phyloP scores from a whole-genome alignment of 768 basidiomycete species.

The Tremella mesenterica region DNA sequence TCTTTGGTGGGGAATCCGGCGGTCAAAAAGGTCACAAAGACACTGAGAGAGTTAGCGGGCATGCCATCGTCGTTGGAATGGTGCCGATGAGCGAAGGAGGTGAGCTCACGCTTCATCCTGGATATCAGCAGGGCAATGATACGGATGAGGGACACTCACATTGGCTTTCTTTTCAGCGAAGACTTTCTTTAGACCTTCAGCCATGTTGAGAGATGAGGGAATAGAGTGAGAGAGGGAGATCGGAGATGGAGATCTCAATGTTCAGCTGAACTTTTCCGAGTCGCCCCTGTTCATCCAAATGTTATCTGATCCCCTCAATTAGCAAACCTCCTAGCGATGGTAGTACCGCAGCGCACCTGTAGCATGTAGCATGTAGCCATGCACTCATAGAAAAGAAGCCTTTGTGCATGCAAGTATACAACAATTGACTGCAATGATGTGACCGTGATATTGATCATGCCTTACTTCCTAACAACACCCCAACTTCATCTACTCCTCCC shows the following conservation, averaged over 20 bases:
- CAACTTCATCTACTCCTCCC: conserved; percentile 12
- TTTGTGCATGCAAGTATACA: too few relatives aligned
- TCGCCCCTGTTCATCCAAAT: too few relatives aligned
- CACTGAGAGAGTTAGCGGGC: conserved; percentile 17
- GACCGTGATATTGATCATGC: too few relatives aligned
- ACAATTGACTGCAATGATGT: too few relatives aligned
- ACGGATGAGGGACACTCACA: conserved; percentile 19
- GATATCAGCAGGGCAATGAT: conserved; percentile 1
- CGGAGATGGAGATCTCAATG: too few relatives aligned
- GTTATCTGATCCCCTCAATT: too few relatives aligned
- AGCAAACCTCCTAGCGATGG: too few relatives aligned
- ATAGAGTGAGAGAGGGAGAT: too few relatives aligned
- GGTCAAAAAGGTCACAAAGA: conserved; percentile 69
- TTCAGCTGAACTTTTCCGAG: too few relatives aligned
- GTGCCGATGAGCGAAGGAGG: not conserved
- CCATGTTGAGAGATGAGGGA: conserved; percentile 51
- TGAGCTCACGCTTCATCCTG: conserved; percentile 39
- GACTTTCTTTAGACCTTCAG: conserved; percentile 59
- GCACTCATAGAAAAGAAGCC: too few relatives aligned
- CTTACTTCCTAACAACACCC: conserved; percentile 10
- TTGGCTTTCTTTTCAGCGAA: conserved; percentile 55
- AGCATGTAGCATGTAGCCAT: too few relatives aligned
- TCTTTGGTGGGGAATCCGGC: conserved; percentile 75
- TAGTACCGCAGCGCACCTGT: too few relatives aligned
- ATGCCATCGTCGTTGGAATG: not conserved